Evolutionary conservation across 73 alveolate genomes (phyloP), one percentile per base, ranked within the genome.

Genomic region (Blepharisma japonicum): DNA sequence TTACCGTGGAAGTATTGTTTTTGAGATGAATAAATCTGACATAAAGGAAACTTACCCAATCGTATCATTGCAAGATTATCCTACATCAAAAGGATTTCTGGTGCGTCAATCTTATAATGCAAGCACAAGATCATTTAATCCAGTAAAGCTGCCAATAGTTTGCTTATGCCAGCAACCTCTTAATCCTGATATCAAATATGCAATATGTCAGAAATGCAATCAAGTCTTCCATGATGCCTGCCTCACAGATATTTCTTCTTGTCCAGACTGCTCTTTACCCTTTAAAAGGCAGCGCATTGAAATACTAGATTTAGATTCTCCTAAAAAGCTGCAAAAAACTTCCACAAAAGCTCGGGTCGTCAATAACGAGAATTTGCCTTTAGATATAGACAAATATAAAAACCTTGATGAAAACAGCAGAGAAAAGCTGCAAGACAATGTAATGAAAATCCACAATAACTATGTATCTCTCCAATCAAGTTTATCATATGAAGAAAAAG

Each of bases 401-500:
- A 61, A 14, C 38, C 11, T 61, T 20, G 18, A n/a, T 2, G 39
- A 20, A 25, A 18, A n/a, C 14, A 18, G 49, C 38, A 61, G 23
- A 25, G 18, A 18, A n/a, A 25, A 2, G 47, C 74, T 61, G 18
- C 23, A 8, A 61, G 74, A 61, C 2, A n/a, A 61, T 9, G 46
- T 61, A n/a, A 25, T 14, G 47, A 14, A 25, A n/a, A 2, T 61
- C 18, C 74, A 61, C 47, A 9, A 8, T 39, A 18, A 14, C 11
- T 61, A 8, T 9, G 2, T 61, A 9, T n/a, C 74, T 25, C 39
- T 18, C 47, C 74, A 18, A 18, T 9, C 39, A 14, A 8, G 47
- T 61, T 61, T 61, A 61, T 25, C 46, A n/a, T 25, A n/a, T 25
- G 74, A 61, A 61, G 46, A 61, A n/a, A 61, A 61, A 61, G 23